Base-by-base conservation (phyloP, 306 rosid genomes). In the Canavalia ensiformis region DNA sequence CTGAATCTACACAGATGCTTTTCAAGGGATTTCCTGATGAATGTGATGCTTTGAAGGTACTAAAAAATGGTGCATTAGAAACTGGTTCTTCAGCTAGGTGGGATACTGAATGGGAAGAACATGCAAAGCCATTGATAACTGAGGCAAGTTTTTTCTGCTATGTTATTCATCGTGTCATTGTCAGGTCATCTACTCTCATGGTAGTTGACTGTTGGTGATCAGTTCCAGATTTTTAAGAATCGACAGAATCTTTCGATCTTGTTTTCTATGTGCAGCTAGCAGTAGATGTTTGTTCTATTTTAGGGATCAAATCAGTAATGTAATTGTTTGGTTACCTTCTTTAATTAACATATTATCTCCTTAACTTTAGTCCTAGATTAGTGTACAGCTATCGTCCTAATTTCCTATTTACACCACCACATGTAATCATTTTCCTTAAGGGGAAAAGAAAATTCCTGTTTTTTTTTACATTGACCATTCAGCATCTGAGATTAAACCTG, bases 21-120 rank as follows among this genome's bases (percentile, higher is more conserved):
- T 89, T 95, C 67, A 92, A 90, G 89, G 99, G 97, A 79, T 95
- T 95, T 85, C 99, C 97, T 46, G 85, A 84, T 62, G 90, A 84
- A 76, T 91, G 97, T 64, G 88, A 87, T 83, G 80, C 87, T 49
- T 51, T 95, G 64, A 87, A 87, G 78, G 84, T 71, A 54, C 90
- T 95, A 25, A 89, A 84, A 78, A 59, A 87, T 37, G 97, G 97
- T 67, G 91, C 91, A 45, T 39, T 91, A 65, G 95, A 91, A 86
- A 90, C 84, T 28, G 83, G 92, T 75, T 91, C 89, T 44, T 94
- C 95, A 52, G 77, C 90, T 33, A 91, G 88, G 66, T 95, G 99
- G 99, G 73, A 86, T 83, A 78, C 90, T 33, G 99, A 89, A 84
- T 95, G 99, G 98, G 98, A 92, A 81, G 91, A 89, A 59, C 92